These are phyloP conservation scores for Calocybe indica DNA, from an alignment of 768 basidiomycete species.

Conservation along the genomic window DNA sequence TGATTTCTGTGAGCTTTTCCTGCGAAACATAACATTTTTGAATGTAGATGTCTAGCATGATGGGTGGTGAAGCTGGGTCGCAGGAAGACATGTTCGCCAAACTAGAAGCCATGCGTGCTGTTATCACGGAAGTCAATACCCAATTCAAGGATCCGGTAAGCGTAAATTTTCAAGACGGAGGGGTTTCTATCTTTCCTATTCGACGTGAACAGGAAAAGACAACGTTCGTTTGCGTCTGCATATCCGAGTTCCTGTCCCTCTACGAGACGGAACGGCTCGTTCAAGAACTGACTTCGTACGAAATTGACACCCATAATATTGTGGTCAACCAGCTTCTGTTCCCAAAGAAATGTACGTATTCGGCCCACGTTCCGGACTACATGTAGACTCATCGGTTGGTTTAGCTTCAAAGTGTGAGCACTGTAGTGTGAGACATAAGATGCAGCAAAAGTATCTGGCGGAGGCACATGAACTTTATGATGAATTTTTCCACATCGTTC, in stretches of 20 bases:
- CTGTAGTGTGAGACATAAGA: constrained; percentile 88
- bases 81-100: constrained; percentile 99
- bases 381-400: neutral
- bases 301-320: constrained; percentile 98
- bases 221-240: constrained; percentile 97
- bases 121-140: constrained; percentile 97
- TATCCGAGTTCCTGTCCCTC: constrained; percentile 95
- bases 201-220: constrained; percentile 78
- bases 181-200: neutral
- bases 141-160: constrained; percentile 98
- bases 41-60: constrained; percentile 86
- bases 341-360: constrained; percentile 74
- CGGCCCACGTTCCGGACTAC: constrained; percentile 1
- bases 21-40: neutral
- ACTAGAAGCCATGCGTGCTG: constrained; percentile 92
- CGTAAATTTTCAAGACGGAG: neutral
- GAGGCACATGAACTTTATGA: constrained; percentile 98
- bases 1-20: neutral
- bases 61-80: constrained; percentile 85
- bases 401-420: constrained; percentile 94
- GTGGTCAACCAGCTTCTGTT: constrained; percentile 97
- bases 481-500: constrained; percentile 96
- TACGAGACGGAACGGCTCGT: constrained; percentile 99
- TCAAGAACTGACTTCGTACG: constrained; percentile 90
- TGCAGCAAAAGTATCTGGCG: constrained; percentile 97